Percentiles rank a stretch among this genome's conserved stretches.
phyloP scores from a whole-genome alignment of 805 yeast genomes.

The Cyberlindnera bimundalis region DNA sequence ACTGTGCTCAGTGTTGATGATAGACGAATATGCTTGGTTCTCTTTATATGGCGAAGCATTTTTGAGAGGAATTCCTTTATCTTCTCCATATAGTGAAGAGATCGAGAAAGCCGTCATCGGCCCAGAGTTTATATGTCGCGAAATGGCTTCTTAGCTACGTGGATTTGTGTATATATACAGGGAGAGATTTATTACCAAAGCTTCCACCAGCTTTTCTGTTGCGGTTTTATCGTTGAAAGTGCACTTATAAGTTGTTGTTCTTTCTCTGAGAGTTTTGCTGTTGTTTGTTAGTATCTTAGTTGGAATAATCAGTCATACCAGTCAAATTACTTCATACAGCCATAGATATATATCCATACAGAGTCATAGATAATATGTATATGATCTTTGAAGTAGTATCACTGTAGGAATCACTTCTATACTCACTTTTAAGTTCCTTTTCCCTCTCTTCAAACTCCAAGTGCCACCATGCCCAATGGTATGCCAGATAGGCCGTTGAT shows the following conservation, averaged over 20 bases:
- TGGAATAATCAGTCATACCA: too few species aligned
- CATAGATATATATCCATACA: too few species aligned
- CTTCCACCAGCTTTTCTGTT: constrained; percentile 5
- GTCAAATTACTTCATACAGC: too few species aligned
- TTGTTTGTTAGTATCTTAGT: not conserved
- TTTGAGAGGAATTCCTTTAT: too few species aligned
- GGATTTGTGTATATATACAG: too few species aligned
- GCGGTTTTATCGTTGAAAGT: not conserved
- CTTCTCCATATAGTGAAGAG: too few species aligned
- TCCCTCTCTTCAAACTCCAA: constrained; percentile 23
- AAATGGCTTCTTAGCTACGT: too few species aligned
- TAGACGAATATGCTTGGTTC: not conserved
- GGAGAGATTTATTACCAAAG: too few species aligned
- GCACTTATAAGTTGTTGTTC: not conserved
- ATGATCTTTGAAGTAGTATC: not conserved
- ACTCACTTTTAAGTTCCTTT: constrained; percentile 20
- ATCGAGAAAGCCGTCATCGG: too few species aligned
- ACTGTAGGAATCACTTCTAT: not conserved
- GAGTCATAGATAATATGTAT: too few species aligned
- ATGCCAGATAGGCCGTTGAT: constrained; percentile 23
- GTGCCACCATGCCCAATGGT: constrained; percentile 27
- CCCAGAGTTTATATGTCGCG: too few species aligned
- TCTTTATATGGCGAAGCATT: constrained; percentile 1
- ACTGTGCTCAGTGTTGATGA: constrained; percentile 31
- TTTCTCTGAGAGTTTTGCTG: not conserved